Percentiles rank a stretch among this genome's conserved stretches.
Evolutionary conservation across 2,329 filamentous ascomycete species (phyloP).

Genomic region (Fusarium sp.): DNA sequence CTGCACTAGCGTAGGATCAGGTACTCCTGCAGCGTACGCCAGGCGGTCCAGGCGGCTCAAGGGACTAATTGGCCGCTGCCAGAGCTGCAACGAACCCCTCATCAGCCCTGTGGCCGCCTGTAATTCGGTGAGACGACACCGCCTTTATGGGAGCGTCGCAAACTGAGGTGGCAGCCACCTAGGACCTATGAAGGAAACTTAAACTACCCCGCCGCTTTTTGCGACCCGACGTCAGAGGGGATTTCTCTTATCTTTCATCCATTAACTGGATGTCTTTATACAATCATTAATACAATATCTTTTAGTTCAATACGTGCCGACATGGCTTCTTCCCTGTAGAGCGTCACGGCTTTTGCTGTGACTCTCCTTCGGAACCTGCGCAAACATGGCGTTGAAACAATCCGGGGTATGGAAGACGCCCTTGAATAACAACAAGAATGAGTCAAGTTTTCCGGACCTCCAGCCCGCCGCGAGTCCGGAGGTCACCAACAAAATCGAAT

Average conservation of each 20-base stretch:
- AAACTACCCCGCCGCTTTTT: slow-evolving; percentile 48
- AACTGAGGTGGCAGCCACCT: slow-evolving; percentile 19
- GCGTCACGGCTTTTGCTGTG: slow-evolving; percentile 69
- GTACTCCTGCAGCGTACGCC: slow-evolving; percentile 40
- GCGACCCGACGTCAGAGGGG: slow-evolving; percentile 44
- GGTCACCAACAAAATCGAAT: slow-evolving; percentile 69
- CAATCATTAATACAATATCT: slow-evolving; percentile 28
- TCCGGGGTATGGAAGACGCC: slow-evolving; percentile 65
- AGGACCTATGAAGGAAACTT: slow-evolving; percentile 3
- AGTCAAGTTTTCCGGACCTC: slow-evolving; percentile 68
- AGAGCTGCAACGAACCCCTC: slow-evolving; percentile 43
- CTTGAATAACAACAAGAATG: slow-evolving; percentile 60
- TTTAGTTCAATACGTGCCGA: slow-evolving; percentile 27
- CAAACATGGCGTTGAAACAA: slow-evolving; percentile 68
- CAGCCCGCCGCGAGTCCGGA: slow-evolving; percentile 59
- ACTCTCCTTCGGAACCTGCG: slow-evolving; percentile 55
- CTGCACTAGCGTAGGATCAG: slow-evolving; percentile 49
- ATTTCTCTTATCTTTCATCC: slow-evolving; percentile 39
- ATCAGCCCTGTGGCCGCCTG: slow-evolving; percentile 45
- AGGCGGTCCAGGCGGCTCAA: slow-evolving; percentile 17
- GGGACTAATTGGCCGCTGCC: slow-evolving; percentile 37
- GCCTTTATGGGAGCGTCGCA: slow-evolving; percentile 37
- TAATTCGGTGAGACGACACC: slow-evolving; percentile 48
- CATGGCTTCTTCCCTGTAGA: slow-evolving; percentile 66
- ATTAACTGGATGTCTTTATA: slow-evolving; percentile 37